Percentiles rank a stretch among this genome's conserved stretches.
These are phyloP conservation scores for Dictyophora rubrovolvata DNA, from an alignment of 768 basidiomycete species.

Conservation along the genomic window DNA sequence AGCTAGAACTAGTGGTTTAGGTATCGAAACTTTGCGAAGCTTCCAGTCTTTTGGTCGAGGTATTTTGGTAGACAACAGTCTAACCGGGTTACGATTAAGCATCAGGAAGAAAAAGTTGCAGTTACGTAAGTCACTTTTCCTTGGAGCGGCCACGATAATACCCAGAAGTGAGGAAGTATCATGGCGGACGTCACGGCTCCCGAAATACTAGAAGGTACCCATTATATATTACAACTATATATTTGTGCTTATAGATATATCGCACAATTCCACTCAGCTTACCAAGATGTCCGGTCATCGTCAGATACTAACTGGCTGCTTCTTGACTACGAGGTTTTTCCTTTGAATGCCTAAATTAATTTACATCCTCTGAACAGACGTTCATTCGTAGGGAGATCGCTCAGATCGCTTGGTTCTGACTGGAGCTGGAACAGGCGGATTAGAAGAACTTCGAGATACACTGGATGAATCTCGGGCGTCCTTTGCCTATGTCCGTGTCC, in stretches of 20 bases:
- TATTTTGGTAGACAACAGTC: conserved; percentile 4
- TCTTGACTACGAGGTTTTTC: conserved; percentile 69
- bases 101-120: conserved; percentile 10
- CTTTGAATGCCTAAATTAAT: not conserved
- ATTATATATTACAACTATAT: conserved; percentile 2
- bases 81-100: not conserved
- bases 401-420: conserved; percentile 77
- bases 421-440: conserved; percentile 68
- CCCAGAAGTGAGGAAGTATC: not conserved
- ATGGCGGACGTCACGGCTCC: conserved; percentile 79
- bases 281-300: conserved; percentile 77
- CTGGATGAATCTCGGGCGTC: conserved; percentile 69
- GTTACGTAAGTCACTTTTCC: conserved; percentile 2
- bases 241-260: conserved; percentile 8
- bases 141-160: not conserved
- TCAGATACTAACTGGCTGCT: conserved; percentile 84
- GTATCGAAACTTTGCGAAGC: conserved; percentile 14
- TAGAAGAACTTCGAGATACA: conserved; percentile 62
- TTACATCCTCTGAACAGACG: not conserved
- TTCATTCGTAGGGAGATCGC: conserved; percentile 42
- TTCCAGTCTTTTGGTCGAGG: conserved; percentile 13
- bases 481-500: conserved; percentile 75
- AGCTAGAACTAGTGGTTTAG: not conserved
- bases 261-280: conserved; percentile 45
- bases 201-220: conserved; percentile 61